A percentile compares a stretch with the other conserved stretches of the same genome.
Evolutionary conservation across 2,329 filamentous ascomycete species (phyloP).

Genomic region (Emmonsiellopsis sp.): DNA sequence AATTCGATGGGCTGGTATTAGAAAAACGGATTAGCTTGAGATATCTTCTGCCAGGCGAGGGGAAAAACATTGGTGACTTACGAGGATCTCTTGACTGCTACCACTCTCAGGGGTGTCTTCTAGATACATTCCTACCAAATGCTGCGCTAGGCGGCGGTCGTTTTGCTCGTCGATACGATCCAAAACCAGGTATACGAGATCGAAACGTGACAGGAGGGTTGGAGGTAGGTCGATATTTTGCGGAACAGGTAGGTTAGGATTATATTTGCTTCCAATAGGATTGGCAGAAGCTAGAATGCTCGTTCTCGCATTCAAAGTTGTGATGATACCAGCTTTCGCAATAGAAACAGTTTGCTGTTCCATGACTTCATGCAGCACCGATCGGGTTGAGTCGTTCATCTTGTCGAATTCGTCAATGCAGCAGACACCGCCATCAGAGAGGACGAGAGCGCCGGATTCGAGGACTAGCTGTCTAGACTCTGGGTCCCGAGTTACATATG

Average conservation of each 20-base stretch:
- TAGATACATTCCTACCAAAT: constrained; percentile 91
- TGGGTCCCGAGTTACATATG: constrained; percentile 66
- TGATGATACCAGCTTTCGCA: constrained; percentile 69
- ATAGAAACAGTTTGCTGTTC: constrained; percentile 72
- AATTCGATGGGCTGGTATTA: constrained; percentile 71
- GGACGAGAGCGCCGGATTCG: constrained; percentile 63
- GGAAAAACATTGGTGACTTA: constrained; percentile 37
- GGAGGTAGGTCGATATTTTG: constrained; percentile 97
- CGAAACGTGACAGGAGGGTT: constrained; percentile 89
- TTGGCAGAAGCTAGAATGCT: constrained; percentile 96
- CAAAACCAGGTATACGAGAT: constrained; percentile 91
- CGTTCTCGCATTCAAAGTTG: constrained; percentile 86
- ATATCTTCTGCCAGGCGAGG: background rate
- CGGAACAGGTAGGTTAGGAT: constrained; percentile 86
- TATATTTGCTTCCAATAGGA: constrained; percentile 96
- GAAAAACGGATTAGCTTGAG: constrained; percentile 7
- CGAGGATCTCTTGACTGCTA: constrained; percentile 65
- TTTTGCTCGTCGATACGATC: constrained; percentile 85
- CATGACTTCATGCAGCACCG: constrained; percentile 71
- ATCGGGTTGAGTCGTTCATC: constrained; percentile 66
- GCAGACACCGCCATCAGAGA: constrained; percentile 66
- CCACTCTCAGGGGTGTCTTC: constrained; percentile 88
- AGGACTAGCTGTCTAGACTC: constrained; percentile 65
- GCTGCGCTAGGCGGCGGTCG: constrained; percentile 80
- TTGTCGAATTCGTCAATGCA: constrained; percentile 76